phyloP scores from a whole-genome alignment of 306 rosid species.

The Corylus americana region DNA sequence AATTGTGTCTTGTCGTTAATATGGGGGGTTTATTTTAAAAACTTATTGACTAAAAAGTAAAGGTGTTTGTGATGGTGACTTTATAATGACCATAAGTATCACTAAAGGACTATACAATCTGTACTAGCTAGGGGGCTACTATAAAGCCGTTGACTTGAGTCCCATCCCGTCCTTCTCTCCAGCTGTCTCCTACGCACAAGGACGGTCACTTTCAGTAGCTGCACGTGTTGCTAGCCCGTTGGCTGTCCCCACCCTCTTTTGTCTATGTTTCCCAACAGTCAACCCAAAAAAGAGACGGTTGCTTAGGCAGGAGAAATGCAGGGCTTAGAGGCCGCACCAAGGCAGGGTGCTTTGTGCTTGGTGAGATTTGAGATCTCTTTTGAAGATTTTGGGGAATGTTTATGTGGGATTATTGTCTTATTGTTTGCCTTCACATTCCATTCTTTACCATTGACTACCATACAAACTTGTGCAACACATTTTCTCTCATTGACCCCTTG shows the following conservation, averaged over 20 bases:
- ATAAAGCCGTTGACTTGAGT: constrained; percentile 31
- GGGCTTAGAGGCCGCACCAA: constrained; percentile 4
- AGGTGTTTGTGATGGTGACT: not conserved
- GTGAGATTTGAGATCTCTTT: constrained; percentile 6
- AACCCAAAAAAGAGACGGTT: constrained; percentile 5
- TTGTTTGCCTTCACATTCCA: not conserved
- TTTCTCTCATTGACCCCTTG: not conserved
- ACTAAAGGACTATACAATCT: not conserved
- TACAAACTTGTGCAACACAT: not conserved
- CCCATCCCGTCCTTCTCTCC: constrained; percentile 39
- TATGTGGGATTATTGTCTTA: constrained; percentile 3
- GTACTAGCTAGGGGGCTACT: not conserved
- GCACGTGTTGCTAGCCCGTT: constrained; percentile 20
- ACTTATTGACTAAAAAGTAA: not conserved
- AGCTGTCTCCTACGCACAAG: constrained; percentile 42
- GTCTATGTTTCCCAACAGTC: constrained; percentile 23
- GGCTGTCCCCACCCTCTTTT: not conserved
- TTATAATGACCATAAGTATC: too few species aligned
- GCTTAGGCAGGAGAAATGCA: constrained; percentile 32
- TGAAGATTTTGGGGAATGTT: constrained; percentile 25
- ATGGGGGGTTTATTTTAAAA: too few species aligned
- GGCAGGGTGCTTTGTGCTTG: constrained; percentile 26
- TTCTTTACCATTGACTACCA: not conserved
- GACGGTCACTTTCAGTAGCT: constrained; percentile 35
- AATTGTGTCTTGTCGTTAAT: too few species aligned